Evolutionary conservation across 1,284 basidiomycete species (phyloP).

Genomic region (Malassezia dermatis): DNA sequence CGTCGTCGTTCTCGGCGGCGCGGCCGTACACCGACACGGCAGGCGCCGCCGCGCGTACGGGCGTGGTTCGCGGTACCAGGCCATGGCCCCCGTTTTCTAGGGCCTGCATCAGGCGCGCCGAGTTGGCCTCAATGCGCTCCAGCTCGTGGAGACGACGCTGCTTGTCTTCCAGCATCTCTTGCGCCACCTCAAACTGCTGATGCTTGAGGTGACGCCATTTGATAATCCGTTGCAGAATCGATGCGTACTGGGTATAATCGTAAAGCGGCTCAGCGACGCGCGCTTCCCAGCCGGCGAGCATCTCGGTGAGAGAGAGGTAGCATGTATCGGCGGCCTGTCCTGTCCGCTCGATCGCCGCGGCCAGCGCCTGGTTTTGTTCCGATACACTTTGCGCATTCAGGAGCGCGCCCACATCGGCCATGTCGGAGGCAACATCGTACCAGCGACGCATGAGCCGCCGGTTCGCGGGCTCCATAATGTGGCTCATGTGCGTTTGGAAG

Average conservation of each 20-base stretch:
- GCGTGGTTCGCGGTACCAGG: constrained; percentile 13
- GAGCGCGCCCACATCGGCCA: constrained; percentile 85
- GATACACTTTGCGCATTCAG: constrained; percentile 91
- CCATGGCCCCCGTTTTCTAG: constrained; percentile 51
- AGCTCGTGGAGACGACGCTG: constrained; percentile 76
- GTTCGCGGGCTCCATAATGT: constrained; percentile 91
- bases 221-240: constrained; percentile 84
- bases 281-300: constrained; percentile 58
- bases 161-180: constrained; percentile 77
- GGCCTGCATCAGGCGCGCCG: constrained; percentile 75
- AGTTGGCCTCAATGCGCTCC: constrained; percentile 84
- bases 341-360: constrained; percentile 73
- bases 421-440: constrained; percentile 80
- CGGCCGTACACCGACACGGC: constrained; percentile 17
- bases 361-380: constrained; percentile 59
- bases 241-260: constrained; percentile 88
- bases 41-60: constrained; percentile 16
- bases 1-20: constrained; percentile 17
- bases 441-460: constrained; percentile 81
- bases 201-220: constrained; percentile 96
- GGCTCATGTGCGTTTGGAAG: constrained; percentile 79
- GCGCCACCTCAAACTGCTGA: constrained; percentile 91
- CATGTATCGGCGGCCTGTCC: constrained; percentile 91
- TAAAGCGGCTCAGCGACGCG: constrained; percentile 90
- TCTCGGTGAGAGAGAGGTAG: constrained; percentile 69